Conservation (phyloP, 1,284 basidiomycete genomes). For the Xerocomus cyaneibrunnescens region DNA sequence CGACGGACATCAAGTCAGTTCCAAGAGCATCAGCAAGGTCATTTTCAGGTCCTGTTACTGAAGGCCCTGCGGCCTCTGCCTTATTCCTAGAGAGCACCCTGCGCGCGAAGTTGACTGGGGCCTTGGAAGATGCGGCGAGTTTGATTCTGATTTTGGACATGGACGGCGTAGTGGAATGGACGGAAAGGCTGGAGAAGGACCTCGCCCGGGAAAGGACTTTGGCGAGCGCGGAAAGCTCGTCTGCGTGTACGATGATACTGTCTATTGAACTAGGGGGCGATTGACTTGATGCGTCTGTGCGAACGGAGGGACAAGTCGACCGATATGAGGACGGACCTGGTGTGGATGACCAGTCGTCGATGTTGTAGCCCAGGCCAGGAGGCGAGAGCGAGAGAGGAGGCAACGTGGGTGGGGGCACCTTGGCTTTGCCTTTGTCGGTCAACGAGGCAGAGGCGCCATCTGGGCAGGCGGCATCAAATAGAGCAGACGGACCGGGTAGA, state of each 20-base stretch:
- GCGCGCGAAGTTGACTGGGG: conserved; percentile 52
- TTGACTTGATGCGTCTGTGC: conserved; percentile 15
- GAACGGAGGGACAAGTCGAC: conserved; percentile 35
- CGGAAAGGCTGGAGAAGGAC: conserved; percentile 57
- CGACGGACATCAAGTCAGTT: conserved; percentile 21
- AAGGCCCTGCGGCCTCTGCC: conserved; percentile 10
- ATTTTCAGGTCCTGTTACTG: conserved; percentile 5
- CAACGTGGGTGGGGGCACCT: conserved; percentile 57
- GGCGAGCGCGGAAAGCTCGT: conserved; percentile 18
- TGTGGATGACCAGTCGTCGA: conserved; percentile 45
- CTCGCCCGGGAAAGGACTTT: conserved; percentile 46
- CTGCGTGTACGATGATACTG: conserved; percentile 10
- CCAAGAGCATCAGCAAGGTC: conserved; percentile 7
- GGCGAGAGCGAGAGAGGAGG: conserved; percentile 62
- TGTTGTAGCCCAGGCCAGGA: conserved; percentile 47
- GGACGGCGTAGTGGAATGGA: conserved; percentile 45
- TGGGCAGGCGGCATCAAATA: conserved; percentile 12
- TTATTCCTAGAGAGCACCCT: conserved; percentile 52
- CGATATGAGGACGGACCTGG: conserved; percentile 58
- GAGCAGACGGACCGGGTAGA: conserved; percentile 25
- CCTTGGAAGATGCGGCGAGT: conserved; percentile 41
- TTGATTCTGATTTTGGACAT: conserved; percentile 50
- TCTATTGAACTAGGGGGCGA: conserved; percentile 18
- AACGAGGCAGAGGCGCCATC: conserved; percentile 24
- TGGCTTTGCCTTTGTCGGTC: conserved; percentile 55